A percentile compares a stretch with the other conserved stretches of the same genome.
Conservation (phyloP, 257 asterid species). For the Dorcoceras hygrometricum region DNA sequence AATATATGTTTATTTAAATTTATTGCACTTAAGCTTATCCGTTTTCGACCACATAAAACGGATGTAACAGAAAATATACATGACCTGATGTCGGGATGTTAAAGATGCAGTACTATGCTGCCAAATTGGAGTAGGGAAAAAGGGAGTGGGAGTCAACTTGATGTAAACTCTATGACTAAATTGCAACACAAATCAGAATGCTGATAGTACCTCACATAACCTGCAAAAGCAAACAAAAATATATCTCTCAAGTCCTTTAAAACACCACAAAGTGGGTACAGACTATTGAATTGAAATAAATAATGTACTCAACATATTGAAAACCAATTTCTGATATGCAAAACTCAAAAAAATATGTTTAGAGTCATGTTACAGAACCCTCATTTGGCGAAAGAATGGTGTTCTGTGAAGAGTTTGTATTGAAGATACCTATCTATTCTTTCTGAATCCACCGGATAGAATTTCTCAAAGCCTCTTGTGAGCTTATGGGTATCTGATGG, state of each 20-base stretch:
- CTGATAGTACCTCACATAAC: slow-evolving; percentile 34
- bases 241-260: not conserved
- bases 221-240: slow-evolving; percentile 27
- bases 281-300: too few relatives aligned
- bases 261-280: too few relatives aligned
- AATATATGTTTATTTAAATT: too few relatives aligned
- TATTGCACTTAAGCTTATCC: not conserved
- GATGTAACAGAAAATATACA: not conserved
- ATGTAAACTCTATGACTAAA: too few relatives aligned
- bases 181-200: slow-evolving; percentile 22
- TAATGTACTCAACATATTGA: too few relatives aligned
- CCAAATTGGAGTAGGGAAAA: not conserved
- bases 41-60: not conserved
- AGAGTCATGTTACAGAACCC: slow-evolving; percentile 4
- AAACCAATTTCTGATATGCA: not conserved
- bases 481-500: slow-evolving; percentile 46
- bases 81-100: not conserved
- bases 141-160: too few relatives aligned
- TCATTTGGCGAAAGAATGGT: not conserved
- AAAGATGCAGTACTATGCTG: not conserved
- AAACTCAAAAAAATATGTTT: not conserved
- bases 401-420: not conserved
- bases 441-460: slow-evolving; percentile 53
- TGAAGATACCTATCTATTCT: slow-evolving; percentile 55
- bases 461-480: slow-evolving; percentile 44